Evolutionary conservation across 1,139 yeast species (phyloP), one percentile per base, ranked within the genome.

Genomic region (Candida anutae): DNA sequence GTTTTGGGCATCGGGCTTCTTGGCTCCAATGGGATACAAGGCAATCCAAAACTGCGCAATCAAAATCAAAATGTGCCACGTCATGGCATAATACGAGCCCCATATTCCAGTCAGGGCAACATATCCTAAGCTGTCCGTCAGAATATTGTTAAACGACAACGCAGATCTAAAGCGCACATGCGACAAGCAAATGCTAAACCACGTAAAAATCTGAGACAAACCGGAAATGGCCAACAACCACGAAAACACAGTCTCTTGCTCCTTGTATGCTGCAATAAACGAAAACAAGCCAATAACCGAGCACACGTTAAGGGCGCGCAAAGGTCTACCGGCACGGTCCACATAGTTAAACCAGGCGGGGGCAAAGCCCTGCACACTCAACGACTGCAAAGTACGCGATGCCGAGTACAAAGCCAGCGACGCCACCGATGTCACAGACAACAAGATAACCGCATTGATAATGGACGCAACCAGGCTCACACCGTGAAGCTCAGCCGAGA

Each of bases 181-280:
- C 28, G 66, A 59, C 24, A 57, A 33, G 37, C 68, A 61, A 36
- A 63, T 61, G 27, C 59, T 54, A 16, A 55, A 49, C 70, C 70
- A 63, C 23, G 63, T 60, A 37, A 63, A 57, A 22, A 63, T 54
- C 34, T 59, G 62, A 6, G 67, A 58, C 31, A 63, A 46, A 13
- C 67, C 70, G 29, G 66, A 60, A 33, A 63, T 57, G 16, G 68
- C 57, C 44, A 63, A 55, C 31, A 63, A 52, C 67, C 69, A 63
- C 35, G 53, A 52, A 48, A 63, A 63, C 8, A 63, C 69, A 13
- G 57, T 48, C 31, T 58, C 64, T 42, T 62, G 62, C 29, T 59
- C 48, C 27, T 55, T 42, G 46, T 47, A 62, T 12, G 67, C 61
- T 23, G 69, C 69, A 37, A 63, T 62, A 36, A 46, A 49, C 10